phyloP scores from a whole-genome alignment of 176 grass and related monocot species.

The Aegilops longissima region DNA sequence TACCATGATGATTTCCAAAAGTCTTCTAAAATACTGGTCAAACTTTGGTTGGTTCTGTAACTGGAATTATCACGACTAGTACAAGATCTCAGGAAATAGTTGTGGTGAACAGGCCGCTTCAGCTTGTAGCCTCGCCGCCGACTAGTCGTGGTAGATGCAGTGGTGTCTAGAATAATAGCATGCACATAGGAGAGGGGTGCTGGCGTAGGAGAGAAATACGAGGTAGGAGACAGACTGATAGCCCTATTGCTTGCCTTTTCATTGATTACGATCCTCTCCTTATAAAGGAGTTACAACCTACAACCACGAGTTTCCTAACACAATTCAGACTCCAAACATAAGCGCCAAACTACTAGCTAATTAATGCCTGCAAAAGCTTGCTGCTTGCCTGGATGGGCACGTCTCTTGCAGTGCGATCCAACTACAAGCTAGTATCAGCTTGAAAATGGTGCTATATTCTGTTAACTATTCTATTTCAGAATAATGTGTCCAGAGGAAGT shows the following conservation, averaged over 20 bases:
- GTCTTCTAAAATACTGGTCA: constrained; percentile 1
- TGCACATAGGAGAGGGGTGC: neutral
- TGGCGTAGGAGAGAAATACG: neutral
- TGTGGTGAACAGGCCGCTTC: neutral
- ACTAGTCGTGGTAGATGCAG: neutral
- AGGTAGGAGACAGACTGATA: neutral
- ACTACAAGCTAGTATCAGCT: neutral
- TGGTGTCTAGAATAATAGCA: neutral
- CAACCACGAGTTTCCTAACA: neutral
- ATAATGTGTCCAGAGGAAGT: neutral
- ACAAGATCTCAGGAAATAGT: neutral
- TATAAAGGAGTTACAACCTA: neutral
- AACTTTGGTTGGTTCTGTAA: neutral
- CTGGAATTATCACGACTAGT: neutral
- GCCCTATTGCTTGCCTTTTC: neutral
- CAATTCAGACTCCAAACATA: neutral
- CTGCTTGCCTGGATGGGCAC: neutral
- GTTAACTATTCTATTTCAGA: constrained; percentile 21
- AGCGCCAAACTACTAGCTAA: neutral
- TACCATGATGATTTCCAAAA: neutral
- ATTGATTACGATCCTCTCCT: neutral
- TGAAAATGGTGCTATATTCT: neutral
- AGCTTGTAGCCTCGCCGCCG: neutral
- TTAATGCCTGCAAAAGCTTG: neutral
- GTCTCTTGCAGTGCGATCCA: neutral